A percentile compares a stretch with the other conserved stretches of the same genome.
phyloP scores from a whole-genome alignment of 1,284 basidiomycete species.

The Macrocybe sp. region DNA sequence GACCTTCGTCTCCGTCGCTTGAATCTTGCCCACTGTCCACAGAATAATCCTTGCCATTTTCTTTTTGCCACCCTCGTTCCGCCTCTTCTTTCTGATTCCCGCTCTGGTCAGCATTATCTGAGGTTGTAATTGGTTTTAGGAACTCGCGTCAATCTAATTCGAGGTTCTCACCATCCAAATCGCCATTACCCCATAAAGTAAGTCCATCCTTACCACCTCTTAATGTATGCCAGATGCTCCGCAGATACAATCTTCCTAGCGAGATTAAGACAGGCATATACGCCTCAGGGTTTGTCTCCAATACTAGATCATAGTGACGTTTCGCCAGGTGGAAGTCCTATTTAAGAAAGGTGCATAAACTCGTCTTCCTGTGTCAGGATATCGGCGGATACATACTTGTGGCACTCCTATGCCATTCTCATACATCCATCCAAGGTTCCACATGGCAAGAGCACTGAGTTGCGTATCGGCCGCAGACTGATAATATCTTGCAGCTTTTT shows the following conservation, averaged over 20 bases:
- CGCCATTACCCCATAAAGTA: slow-evolving; percentile 44
- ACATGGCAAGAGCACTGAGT: slow-evolving; percentile 90
- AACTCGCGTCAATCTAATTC: slow-evolving; percentile 46
- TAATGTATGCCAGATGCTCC: slow-evolving; percentile 81
- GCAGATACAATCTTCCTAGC: slow-evolving; percentile 76
- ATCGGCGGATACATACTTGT: slow-evolving; percentile 42
- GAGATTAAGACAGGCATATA: slow-evolving; percentile 86
- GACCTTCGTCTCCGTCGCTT: slow-evolving; percentile 40
- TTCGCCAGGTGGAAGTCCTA: slow-evolving; percentile 97
- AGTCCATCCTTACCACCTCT: slow-evolving; percentile 65
- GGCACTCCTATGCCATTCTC: slow-evolving; percentile 93
- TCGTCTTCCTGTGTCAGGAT: neutral
- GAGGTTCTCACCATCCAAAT: slow-evolving; percentile 12
- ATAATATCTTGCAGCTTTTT: slow-evolving; percentile 92
- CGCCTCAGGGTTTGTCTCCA: slow-evolving; percentile 84
- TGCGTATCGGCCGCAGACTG: slow-evolving; percentile 91
- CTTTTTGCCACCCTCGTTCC: slow-evolving; percentile 30
- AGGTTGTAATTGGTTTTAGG: neutral
- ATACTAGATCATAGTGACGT: slow-evolving; percentile 88
- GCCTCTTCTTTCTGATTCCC: slow-evolving; percentile 19
- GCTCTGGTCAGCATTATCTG: neutral
- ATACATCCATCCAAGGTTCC: slow-evolving; percentile 99
- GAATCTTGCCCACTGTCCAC: slow-evolving; percentile 23
- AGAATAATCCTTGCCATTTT: slow-evolving; percentile 17
- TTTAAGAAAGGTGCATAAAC: slow-evolving; percentile 2